These are phyloP conservation scores for Wickerhamia fluorescens DNA, from an alignment of 805 yeast genomes.

Conservation along the genomic window DNA sequence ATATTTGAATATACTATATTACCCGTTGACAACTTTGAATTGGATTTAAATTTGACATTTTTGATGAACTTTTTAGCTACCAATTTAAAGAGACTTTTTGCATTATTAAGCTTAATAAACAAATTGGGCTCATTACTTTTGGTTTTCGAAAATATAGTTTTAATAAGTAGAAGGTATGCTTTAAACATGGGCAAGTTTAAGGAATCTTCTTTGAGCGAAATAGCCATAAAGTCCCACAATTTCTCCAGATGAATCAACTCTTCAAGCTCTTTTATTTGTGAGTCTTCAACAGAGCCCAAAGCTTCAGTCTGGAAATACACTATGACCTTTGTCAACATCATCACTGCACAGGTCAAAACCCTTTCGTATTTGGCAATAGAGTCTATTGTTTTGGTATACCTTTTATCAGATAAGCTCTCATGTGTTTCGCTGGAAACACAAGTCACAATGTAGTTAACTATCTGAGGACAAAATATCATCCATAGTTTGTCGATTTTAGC, in stretches of 20 bases:
- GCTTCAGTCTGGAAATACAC: slow-evolving; percentile 1
- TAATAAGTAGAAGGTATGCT: slow-evolving; percentile 17
- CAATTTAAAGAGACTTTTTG: slow-evolving; percentile 27
- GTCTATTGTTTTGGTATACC: slow-evolving; percentile 62
- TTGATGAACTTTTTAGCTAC: slow-evolving; percentile 41
- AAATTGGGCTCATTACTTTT: slow-evolving; percentile 9
- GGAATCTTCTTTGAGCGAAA: slow-evolving; percentile 15
- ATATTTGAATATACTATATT: slow-evolving; percentile 39
- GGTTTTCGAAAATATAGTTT: slow-evolving; percentile 11
- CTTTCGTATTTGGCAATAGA: slow-evolving; percentile 57
- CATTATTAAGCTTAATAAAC: slow-evolving; percentile 7
- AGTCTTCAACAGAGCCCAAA: slow-evolving; percentile 2
- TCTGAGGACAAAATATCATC: slow-evolving; percentile 48
- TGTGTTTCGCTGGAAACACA: slow-evolving; percentile 50
- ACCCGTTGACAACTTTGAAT: slow-evolving; percentile 11
- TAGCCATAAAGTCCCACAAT: slow-evolving; percentile 27
- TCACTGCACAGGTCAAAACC: slow-evolving; percentile 43
- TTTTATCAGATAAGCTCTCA: slow-evolving; percentile 65
- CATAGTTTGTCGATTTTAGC: slow-evolving; percentile 47
- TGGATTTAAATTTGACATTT: slow-evolving; percentile 30
- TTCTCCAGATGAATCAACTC: slow-evolving; percentile 19
- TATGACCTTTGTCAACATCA: slow-evolving; percentile 33
- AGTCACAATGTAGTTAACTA: slow-evolving; percentile 48
- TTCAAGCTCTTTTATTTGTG: slow-evolving; percentile 6
- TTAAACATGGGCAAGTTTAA: slow-evolving; percentile 27